Percentiles rank a stretch among this genome's conserved stretches.
These are phyloP conservation scores for Collariella sp. DNA, from an alignment of 495 filamentous ascomycete genomes.

Conservation along the genomic window DNA sequence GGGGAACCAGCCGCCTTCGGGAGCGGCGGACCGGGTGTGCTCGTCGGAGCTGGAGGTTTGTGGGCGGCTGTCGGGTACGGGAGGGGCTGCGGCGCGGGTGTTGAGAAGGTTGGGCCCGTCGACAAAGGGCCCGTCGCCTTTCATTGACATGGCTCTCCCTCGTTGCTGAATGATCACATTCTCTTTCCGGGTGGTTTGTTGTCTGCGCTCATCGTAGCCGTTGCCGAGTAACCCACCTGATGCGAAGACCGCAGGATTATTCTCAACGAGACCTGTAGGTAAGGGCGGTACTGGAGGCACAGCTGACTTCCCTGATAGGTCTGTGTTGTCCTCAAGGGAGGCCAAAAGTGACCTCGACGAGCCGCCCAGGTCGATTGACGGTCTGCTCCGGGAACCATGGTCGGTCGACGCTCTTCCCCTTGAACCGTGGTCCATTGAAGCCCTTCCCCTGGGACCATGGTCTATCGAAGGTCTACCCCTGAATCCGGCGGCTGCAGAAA, in stretches of 20 bases:
- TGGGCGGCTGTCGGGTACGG: background rate
- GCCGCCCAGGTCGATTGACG: conserved; percentile 33
- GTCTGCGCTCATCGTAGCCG: conserved; percentile 35
- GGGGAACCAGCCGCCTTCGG: conserved; percentile 37
- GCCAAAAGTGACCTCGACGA: conserved; percentile 26
- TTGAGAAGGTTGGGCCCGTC: conserved; percentile 46
- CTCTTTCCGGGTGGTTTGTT: conserved; percentile 23
- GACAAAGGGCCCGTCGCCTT: conserved; percentile 32
- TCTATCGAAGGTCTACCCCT: background rate
- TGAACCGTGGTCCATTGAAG: background rate
- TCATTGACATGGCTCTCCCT: background rate
- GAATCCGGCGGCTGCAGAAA: background rate
- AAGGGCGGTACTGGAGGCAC: conserved; percentile 6
- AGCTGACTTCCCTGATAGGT: conserved; percentile 17
- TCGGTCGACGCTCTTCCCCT: background rate
- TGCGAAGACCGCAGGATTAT: conserved; percentile 24
- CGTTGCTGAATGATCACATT: background rate
- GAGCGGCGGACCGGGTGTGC: background rate
- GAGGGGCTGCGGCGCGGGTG: background rate
- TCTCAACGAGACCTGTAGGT: background rate
- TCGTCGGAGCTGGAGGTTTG: background rate
- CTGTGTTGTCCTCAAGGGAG: conserved; percentile 27
- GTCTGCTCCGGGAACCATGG: background rate
- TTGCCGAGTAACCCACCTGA: conserved; percentile 36
- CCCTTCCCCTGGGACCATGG: background rate